Evolutionary conservation across 352 stramenopile species (phyloP), one percentile per base, ranked within the genome.

Genomic region (Poterioochromonas sp.): DNA sequence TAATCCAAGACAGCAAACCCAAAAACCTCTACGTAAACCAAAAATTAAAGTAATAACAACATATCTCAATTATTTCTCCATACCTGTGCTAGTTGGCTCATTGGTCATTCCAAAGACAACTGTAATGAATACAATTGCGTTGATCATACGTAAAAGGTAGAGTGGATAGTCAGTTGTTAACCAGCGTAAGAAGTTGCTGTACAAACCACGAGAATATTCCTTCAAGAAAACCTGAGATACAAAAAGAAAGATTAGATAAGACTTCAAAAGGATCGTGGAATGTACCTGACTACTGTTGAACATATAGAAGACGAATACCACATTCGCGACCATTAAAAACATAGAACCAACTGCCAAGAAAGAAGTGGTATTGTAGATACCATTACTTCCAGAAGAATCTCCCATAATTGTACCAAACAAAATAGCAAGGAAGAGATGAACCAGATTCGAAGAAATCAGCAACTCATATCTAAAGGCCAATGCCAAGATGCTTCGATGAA

Each of bases 381-480:
- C 62, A 51, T 34, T n/a, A 2, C 2, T 54, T 8, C 15, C 43
- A 11, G 65, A 37, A 18, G 39, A 58, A 15, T 34, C 12, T 8
- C 65, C 65, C 65, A 74, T 58, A 54, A 74, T 58, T 37, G 34
- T 54, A 11, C 65, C 65, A 39, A 74, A 74, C 1, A 58, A 8
- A 15, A 51, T 22, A 26, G 12, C 65, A 18, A 74, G 11, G 2
- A 51, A 11, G 15, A 37, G 12, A 40, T 51, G 39, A 29, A 39
- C 40, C 3, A 74, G 3, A 3, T 20, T 54, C 12, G 65, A 74
- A 26, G 2, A 5, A 2, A 54, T 39, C 8, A 74, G 1, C 15
- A 74, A 39, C 29, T 74, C 20, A 12, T 8, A 34, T 35, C 65
- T 29, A 8, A 54, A n/a, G 0, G 40, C 29, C 3, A 74, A n/a